Conservation (phyloP, 371 early-diverging fungal genomes). For the Polyrhizophydium stewartii region DNA sequence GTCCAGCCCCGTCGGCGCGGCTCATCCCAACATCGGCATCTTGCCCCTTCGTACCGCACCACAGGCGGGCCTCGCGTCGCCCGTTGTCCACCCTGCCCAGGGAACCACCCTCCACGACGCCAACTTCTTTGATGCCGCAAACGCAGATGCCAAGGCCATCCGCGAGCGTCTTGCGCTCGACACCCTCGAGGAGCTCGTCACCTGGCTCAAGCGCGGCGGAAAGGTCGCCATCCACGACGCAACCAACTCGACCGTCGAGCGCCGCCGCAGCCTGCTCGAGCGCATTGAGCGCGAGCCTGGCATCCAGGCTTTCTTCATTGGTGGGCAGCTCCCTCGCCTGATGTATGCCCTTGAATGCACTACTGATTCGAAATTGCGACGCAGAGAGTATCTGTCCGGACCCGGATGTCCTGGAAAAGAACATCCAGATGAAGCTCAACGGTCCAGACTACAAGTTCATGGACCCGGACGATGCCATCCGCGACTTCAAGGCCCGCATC, state of each 20-base stretch:
- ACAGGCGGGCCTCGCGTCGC: slow-evolving; percentile 9
- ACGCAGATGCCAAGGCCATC: slow-evolving; percentile 58
- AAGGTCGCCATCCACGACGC: slow-evolving; percentile 87
- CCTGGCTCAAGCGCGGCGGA: slow-evolving; percentile 70
- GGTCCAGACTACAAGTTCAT: slow-evolving; percentile 79
- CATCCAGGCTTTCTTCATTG: slow-evolving; percentile 41
- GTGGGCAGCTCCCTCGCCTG: slow-evolving; percentile 6
- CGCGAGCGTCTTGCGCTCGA: slow-evolving; percentile 75
- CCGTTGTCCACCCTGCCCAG: slow-evolving; percentile 19
- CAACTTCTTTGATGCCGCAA: slow-evolving; percentile 74
- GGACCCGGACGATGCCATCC: slow-evolving; percentile 60
- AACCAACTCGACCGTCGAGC: slow-evolving; percentile 74
- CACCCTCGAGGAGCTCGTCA: slow-evolving; percentile 72
- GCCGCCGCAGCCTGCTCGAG: slow-evolving; percentile 64
- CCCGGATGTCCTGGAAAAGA: slow-evolving; percentile 60
- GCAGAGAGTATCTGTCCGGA: slow-evolving; percentile 79
- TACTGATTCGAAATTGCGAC: not conserved
- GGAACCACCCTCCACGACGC: slow-evolving; percentile 38
- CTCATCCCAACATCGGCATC: not conserved
- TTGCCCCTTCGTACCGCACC: not conserved
- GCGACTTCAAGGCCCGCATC: slow-evolving; percentile 73
- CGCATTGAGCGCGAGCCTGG: slow-evolving; percentile 45
- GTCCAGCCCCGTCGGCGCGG: not conserved
- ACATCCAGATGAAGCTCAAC: slow-evolving; percentile 74
- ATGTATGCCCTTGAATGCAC: not conserved